A percentile compares a stretch with the other conserved stretches of the same genome.
Evolutionary conservation across 805 yeast species (phyloP).

Genomic region (Saturnispora gosingensis): DNA sequence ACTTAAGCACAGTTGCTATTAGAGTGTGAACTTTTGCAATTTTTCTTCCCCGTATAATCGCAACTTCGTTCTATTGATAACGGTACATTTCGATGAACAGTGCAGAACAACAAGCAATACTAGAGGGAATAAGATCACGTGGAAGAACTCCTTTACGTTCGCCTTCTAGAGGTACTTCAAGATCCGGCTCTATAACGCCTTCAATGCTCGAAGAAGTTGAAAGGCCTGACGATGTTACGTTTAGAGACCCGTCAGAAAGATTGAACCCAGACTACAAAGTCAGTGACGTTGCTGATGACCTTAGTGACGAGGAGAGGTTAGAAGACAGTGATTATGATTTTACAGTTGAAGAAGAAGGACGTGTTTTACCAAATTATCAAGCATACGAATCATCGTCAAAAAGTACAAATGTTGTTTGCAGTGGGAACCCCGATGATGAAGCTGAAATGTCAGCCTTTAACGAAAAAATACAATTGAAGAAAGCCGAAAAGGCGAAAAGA

Average conservation of each 20-base stretch:
- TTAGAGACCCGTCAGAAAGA: conserved; percentile 68
- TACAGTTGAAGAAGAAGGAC: conserved; percentile 53
- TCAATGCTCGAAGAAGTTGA: conserved; percentile 6
- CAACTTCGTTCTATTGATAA: not conserved
- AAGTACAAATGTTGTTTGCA: conserved; percentile 1
- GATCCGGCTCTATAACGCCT: conserved; percentile 8
- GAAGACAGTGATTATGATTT: conserved; percentile 53
- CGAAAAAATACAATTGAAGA: conserved; percentile 30
- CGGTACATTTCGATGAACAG: not conserved
- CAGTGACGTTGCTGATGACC: conserved; percentile 12
- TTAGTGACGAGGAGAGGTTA: conserved; percentile 51
- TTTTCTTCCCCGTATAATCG: not conserved
- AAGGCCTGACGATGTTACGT: conserved; percentile 45
- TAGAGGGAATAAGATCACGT: conserved; percentile 1
- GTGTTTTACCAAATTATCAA: conserved; percentile 43
- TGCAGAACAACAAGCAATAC: conserved; percentile 5
- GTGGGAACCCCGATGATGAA: conserved; percentile 15
- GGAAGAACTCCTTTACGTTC: not conserved
- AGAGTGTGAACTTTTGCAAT: not conserved
- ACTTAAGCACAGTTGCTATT: not conserved
- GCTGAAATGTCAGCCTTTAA: conserved; percentile 16
- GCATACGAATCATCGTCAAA: not conserved
- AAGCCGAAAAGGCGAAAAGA: conserved; percentile 39
- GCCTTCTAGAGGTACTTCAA: conserved; percentile 1
- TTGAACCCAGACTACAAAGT: conserved; percentile 18